phyloP scores from a whole-genome alignment of 2,329 filamentous ascomycete genomes.

The Exophiala xenobiotica region DNA sequence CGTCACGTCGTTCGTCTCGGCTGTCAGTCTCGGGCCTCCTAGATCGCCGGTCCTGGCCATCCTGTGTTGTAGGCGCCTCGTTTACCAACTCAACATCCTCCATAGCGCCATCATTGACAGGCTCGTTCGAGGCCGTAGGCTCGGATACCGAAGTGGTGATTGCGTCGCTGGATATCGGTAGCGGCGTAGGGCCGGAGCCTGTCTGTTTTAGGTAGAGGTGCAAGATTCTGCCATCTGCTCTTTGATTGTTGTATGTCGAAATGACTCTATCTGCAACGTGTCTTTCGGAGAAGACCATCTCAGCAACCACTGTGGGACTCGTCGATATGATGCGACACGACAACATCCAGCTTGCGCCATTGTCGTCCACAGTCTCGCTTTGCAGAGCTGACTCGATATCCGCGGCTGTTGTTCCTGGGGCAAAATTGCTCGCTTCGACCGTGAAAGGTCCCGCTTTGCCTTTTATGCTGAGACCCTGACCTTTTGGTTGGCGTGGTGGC shows the following conservation, averaged over 20 bases:
- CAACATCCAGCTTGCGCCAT: constrained; percentile 43
- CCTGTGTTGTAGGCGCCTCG: constrained; percentile 6
- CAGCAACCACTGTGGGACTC: constrained; percentile 58
- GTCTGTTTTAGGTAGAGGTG: constrained; percentile 55
- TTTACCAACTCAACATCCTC: constrained; percentile 38
- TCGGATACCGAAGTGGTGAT: not conserved
- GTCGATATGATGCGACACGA: constrained; percentile 55
- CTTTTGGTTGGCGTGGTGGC: constrained; percentile 33
- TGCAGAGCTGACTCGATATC: constrained; percentile 63
- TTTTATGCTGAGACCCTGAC: constrained; percentile 53
- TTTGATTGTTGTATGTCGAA: constrained; percentile 62
- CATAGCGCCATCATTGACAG: constrained; percentile 13
- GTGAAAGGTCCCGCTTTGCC: constrained; percentile 56
- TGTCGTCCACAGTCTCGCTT: constrained; percentile 37
- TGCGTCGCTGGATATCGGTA: not conserved
- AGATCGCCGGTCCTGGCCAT: constrained; percentile 12
- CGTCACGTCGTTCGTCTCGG: constrained; percentile 40
- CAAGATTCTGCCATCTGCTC: constrained; percentile 61
- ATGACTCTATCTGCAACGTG: constrained; percentile 59
- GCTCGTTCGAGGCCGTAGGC: not conserved
- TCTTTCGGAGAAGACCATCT: constrained; percentile 58
- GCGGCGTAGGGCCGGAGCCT: not conserved
- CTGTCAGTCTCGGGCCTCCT: constrained; percentile 35
- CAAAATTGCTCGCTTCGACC: constrained; percentile 63
- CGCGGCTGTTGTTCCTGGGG: constrained; percentile 63